These are phyloP conservation scores for Berkeleyomyces basicola DNA, from an alignment of 2,329 filamentous ascomycete genomes.

Conservation along the genomic window DNA sequence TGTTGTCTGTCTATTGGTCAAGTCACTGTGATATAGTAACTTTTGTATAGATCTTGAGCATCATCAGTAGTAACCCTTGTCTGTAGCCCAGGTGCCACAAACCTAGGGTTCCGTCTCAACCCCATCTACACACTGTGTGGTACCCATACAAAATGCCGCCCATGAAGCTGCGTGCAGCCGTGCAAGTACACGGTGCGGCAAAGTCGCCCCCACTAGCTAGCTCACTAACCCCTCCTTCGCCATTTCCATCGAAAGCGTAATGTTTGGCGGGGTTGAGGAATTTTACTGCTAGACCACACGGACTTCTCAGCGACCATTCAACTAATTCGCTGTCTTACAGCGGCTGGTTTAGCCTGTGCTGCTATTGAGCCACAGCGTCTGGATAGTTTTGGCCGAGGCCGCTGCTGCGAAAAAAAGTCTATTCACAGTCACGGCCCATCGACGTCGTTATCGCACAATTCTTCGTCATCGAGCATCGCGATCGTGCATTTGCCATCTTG, in stretches of 20 bases:
- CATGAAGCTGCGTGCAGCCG: background rate
- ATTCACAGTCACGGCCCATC: background rate
- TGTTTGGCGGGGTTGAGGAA: constrained; percentile 7
- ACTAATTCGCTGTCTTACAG: no score
- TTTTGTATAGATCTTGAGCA: background rate
- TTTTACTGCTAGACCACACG: background rate
- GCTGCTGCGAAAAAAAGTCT: constrained; percentile 1
- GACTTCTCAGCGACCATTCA: no score
- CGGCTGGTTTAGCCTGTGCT: background rate
- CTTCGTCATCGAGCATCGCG: background rate
- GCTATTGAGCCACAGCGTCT: background rate
- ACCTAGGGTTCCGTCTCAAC: background rate
- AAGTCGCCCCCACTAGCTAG: background rate
- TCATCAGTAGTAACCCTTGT: background rate
- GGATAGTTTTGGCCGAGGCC: constrained; percentile 5
- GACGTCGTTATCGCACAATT: constrained; percentile 1
- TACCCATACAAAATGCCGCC: no score
- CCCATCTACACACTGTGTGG: background rate
- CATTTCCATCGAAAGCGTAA: background rate
- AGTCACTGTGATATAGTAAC: background rate
- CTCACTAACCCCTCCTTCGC: constrained; percentile 3
- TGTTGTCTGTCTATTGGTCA: background rate
- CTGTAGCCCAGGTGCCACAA: background rate
- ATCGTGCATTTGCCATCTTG: background rate
- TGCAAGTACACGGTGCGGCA: background rate